Evolutionary conservation across 2,329 filamentous ascomycete genomes (phyloP), one percentile per base, ranked within the genome.

Genomic region (Colletotrichum karsti): DNA sequence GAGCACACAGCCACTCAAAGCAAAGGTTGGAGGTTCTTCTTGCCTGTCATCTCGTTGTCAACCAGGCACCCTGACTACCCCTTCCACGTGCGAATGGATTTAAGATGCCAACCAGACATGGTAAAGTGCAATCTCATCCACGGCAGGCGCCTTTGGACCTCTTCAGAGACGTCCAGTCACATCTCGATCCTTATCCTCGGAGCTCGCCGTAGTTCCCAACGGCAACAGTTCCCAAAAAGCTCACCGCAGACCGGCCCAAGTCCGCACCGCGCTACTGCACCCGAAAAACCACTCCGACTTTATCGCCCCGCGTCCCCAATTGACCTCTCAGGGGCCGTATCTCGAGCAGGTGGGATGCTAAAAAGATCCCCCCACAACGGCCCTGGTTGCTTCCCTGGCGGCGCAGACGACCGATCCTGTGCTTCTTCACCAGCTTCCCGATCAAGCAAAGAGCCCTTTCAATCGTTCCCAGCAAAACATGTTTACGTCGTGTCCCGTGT

Each of bases 251-350:
- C 50, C 39, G 26, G 26, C 28, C 53, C 46, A 24, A 48, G 26
- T 28, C 26, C 28, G 22, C 39, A 50, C 50, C 18, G 51, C 66
- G 62, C 66, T 69, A 69, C 66, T 69, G 66, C 66, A 63, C 50
- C 41, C 26, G 26, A 33, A 44, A 44, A n/a, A n/a, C n/a, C n/a
- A n/a, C n/a, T n/a, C n/a, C n/a, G 54, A 10, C 18, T 51, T 60
- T 63, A 58, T 57, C 41, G 67, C 65, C 58, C 67, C 55, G 26
- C 50, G 53, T 22, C 20, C 20, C 53, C 15, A 50, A 69, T 69
- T 73, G 73, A 72, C 74, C 73, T 74, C 69, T 75, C 71, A 75
- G 54, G 66, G 42, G 37, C 61, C 69, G 66, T 67, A 70, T 59
- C 59, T 72, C 59, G 58, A 66, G 59, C 73, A 75, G 71, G 73